These are phyloP conservation scores for Skeletonema menzelii DNA, from an alignment of 108 stramenopile species.

Conservation along the genomic window DNA sequence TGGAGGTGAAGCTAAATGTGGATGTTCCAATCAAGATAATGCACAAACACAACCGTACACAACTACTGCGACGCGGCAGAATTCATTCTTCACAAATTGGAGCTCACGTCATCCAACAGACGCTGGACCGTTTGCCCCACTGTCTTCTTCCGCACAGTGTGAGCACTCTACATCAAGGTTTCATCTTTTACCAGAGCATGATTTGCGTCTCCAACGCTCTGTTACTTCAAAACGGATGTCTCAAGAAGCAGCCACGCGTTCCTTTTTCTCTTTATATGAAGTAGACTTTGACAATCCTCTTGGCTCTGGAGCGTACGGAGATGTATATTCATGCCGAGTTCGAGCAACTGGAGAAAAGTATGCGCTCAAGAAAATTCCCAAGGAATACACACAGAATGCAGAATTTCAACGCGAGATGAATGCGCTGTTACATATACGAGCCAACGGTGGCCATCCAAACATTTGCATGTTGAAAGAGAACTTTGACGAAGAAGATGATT, in stretches of 20 bases:
- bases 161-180: background rate
- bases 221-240: conserved; percentile 39
- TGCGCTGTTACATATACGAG: conserved; percentile 71
- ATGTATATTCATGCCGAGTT: conserved; percentile 63
- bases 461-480: conserved; percentile 66
- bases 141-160: background rate
- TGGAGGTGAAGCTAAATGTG: background rate
- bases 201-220: conserved; percentile 27
- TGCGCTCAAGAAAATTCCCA: conserved; percentile 82
- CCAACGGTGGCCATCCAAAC: conserved; percentile 77
- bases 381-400: conserved; percentile 68
- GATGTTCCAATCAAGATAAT: background rate
- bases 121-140: background rate
- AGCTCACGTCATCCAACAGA: background rate
- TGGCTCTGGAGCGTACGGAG: conserved; percentile 62
- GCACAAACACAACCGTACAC: background rate
- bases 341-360: conserved; percentile 50
- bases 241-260: conserved; percentile 16
- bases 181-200: conserved; percentile 10
- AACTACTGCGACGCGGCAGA: background rate
- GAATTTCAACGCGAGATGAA: conserved; percentile 78
- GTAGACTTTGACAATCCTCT: conserved; percentile 45
- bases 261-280: conserved; percentile 40
- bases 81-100: background rate
- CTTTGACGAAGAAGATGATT: conserved; percentile 67